A percentile compares a stretch with the other conserved stretches of the same genome.
Evolutionary conservation across 345 rosid species (phyloP).

Genomic region (Eucalyptus viminalis): DNA sequence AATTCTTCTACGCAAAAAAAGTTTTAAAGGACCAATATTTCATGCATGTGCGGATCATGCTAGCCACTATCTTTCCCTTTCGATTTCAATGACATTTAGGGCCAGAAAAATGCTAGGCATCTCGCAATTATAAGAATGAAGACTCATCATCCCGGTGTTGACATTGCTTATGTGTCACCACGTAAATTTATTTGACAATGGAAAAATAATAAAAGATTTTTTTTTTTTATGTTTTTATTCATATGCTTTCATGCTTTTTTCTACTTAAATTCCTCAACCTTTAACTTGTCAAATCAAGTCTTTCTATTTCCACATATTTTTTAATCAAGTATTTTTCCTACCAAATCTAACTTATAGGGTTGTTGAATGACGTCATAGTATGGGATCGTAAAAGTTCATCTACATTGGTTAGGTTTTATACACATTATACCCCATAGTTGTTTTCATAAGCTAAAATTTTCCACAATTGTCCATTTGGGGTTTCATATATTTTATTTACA

Average conservation of each 20-base stretch:
- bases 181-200: background rate
- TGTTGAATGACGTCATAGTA: background rate
- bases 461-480: background rate
- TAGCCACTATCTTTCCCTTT: background rate
- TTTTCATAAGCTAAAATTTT: background rate
- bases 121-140: background rate
- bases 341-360: background rate
- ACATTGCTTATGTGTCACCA: background rate
- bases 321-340: background rate
- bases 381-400: background rate
- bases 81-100: background rate
- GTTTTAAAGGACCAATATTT: background rate
- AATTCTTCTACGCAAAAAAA: background rate
- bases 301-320: background rate
- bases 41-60: background rate
- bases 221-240: background rate
- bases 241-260: background rate
- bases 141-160: background rate
- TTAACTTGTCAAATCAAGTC: background rate
- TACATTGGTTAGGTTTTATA: background rate
- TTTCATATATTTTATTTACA: background rate
- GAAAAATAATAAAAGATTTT: background rate
- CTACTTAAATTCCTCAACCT: background rate
- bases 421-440: background rate
- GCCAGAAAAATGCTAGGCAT: background rate